Evolutionary conservation across 352 stramenopile genomes (phyloP), one percentile per base, ranked within the genome.

Genomic region (Globisporangium polare): DNA sequence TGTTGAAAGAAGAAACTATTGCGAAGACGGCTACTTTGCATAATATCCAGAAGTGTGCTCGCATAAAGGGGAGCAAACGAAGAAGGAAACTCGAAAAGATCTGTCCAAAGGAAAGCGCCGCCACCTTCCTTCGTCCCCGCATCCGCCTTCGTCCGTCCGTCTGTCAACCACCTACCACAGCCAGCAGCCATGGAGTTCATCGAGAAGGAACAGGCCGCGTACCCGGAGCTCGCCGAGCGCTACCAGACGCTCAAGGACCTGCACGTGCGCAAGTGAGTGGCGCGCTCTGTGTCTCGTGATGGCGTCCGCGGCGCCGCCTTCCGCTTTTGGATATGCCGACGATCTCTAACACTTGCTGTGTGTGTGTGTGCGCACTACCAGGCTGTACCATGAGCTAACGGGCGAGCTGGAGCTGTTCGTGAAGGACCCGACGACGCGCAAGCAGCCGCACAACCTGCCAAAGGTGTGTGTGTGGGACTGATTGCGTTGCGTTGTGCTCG

Each of bases 301-400:
- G 13, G 13, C 2, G 4, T 20, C 17, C n/a, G 39, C 20, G 10
- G 5, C 29, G 15, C 18, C 31, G 26, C 6, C 18, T 31, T 64
- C n/a, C 15, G 22, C 8, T 26, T 9, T 53, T 37, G 47, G 26
- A 27, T 43, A 39, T 53, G 27, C 4, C 20, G 22, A 31, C 8
- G 5, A 43, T 50, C n/a, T 5, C 42, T 60, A 53, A 52, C 35
- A 31, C 5, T 24, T 46, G 13, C 54, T 26, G n/a, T 43, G 6
- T 29, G 31, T 63, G 62, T 24, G 45, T n/a, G 6, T 52, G 13
- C 41, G 7, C 17, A 3, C 35, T 63, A 1, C 20, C 60, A 99
- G 97, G 75, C 72, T 99, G 33, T 99, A 97, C 86, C 97, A 99
- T 92, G 95, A 99, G 73, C 89, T 99, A 24, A 99, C 97, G 4